Evolutionary conservation across 306 rosid genomes (phyloP).

Genomic region (Sicyos baderoa): DNA sequence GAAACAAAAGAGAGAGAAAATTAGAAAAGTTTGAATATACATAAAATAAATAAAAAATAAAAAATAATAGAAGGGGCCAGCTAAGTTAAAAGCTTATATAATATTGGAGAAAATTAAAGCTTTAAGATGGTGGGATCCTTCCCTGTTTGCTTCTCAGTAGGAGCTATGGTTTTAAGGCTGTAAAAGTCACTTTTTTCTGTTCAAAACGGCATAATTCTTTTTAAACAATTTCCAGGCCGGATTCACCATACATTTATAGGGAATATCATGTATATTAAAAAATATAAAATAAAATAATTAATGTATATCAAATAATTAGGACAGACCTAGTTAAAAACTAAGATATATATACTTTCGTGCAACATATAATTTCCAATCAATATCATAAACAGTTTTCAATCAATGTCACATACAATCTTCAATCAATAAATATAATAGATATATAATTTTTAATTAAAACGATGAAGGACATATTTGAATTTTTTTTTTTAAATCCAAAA

Average conservation of each 20-base stretch:
- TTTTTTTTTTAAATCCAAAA: no score
- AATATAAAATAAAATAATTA: no score
- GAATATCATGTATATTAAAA: no score
- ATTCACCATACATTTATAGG: not conserved
- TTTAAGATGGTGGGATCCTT: constrained; percentile 12
- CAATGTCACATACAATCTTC: no score
- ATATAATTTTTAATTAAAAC: no score
- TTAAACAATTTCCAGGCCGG: not conserved
- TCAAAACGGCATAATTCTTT: not conserved
- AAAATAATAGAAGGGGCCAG: not conserved
- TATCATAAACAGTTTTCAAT: no score
- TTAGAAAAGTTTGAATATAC: not conserved
- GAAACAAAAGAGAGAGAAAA: not conserved
- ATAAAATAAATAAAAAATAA: not conserved
- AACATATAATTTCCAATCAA: no score
- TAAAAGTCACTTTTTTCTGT: not conserved
- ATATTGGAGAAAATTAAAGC: not conserved
- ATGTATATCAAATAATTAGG: not conserved
- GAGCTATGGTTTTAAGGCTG: constrained; percentile 16
- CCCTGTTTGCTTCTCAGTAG: constrained; percentile 11
- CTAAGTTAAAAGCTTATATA: not conserved
- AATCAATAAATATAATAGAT: no score
- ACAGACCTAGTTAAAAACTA: no score
- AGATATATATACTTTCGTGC: no score
- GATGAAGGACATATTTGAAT: no score